phyloP scores from a whole-genome alignment of 768 basidiomycete species.

The Mycena venus region DNA sequence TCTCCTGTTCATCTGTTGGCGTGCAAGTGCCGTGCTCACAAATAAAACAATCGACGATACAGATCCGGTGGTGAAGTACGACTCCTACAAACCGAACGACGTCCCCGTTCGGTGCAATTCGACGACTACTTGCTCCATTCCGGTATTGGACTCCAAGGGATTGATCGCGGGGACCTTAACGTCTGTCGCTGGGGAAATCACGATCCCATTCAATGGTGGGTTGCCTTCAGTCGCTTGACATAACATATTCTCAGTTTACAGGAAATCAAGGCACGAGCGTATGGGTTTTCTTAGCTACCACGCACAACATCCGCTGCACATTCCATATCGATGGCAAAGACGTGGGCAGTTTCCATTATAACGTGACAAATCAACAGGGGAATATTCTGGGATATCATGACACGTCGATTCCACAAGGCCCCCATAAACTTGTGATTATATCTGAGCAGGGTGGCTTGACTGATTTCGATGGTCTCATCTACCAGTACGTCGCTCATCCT shows the following conservation, averaged over 20 bases:
- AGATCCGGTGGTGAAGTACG: neutral
- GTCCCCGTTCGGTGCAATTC: neutral
- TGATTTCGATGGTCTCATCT: neutral
- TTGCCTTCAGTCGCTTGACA: too few relatives aligned
- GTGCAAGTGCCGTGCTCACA: neutral
- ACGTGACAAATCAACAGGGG: neutral
- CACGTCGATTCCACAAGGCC: neutral
- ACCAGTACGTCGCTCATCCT: neutral
- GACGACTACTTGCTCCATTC: neutral
- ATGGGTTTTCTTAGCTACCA: neutral
- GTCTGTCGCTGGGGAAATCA: neutral
- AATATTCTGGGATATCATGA: neutral
- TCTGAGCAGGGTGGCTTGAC: neutral
- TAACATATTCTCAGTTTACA: neutral
- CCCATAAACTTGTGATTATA: neutral
- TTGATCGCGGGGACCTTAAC: neutral
- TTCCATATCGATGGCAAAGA: neutral
- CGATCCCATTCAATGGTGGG: neutral
- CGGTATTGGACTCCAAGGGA: neutral
- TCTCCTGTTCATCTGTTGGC: neutral
- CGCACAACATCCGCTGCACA: neutral
- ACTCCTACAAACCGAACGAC: neutral
- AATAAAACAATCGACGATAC: neutral
- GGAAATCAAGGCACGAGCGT: neutral
- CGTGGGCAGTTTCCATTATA: neutral